Conservation (phyloP, 164 flowering plant genomes). For the Tetracentron sinense region DNA sequence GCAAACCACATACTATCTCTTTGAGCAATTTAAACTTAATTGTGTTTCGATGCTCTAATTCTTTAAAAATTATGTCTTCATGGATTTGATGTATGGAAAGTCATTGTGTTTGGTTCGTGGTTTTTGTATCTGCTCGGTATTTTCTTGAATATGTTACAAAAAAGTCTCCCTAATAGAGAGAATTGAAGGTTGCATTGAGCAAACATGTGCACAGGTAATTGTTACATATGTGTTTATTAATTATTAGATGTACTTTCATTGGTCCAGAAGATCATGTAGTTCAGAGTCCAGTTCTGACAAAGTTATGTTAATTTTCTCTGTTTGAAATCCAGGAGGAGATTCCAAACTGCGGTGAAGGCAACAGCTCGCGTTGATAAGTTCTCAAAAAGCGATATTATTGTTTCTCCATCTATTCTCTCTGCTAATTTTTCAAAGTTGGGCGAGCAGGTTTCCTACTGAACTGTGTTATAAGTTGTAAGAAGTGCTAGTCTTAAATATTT, state of each 20-base stretch:
- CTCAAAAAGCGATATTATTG: slow-evolving; percentile 88
- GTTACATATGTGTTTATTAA: neutral
- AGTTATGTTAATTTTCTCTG: neutral
- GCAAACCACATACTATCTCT: neutral
- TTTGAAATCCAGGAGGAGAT: slow-evolving; percentile 55
- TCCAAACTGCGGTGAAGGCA: slow-evolving; percentile 58
- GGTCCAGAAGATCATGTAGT: neutral
- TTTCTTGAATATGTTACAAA: no score
- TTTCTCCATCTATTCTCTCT: slow-evolving; percentile 95
- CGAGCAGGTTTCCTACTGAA: slow-evolving; percentile 61
- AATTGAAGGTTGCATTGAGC: neutral
- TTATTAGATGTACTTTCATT: neutral
- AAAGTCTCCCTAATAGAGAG: neutral
- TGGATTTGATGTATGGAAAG: no score
- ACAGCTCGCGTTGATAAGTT: slow-evolving; percentile 82
- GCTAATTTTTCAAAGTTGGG: slow-evolving; percentile 94
- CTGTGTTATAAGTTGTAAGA: neutral
- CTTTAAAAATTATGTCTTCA: no score
- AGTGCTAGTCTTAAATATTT: neutral
- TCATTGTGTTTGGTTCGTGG: no score
- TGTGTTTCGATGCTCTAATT: neutral
- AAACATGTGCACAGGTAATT: neutral
- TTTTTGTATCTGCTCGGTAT: no score
- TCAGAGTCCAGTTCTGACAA: neutral
- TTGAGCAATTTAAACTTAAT: neutral